Evolutionary conservation across 306 rosid genomes (phyloP), one percentile per base, ranked within the genome.

Genomic region (Styphnolobium japonicum): DNA sequence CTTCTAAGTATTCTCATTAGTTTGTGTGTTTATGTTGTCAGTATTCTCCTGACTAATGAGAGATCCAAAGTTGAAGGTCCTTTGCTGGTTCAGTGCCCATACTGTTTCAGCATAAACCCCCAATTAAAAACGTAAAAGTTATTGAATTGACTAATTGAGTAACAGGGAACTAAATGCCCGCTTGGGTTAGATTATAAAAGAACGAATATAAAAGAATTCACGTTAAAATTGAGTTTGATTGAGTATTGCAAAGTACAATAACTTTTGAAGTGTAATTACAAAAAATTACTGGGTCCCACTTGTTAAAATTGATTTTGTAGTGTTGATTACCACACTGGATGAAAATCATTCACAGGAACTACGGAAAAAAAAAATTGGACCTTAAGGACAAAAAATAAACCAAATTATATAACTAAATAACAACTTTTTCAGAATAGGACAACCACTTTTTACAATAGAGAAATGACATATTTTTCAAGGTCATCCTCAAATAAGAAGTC

Each of bases 401-500:
- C 5, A 42, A 40, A 14, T 14, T 55, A 25, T 15, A 37, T 9
- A 42, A 15, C 18, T 37, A 16, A 77, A 66, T 4, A 16, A 34
- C 53, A 53, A 56, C 45, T 37, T 12, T 56, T 67, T 58, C 42
- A 57, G 16, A 56, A 70, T 39, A 48, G 6, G 46, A 77, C 63
- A 43, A 45, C 34, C 51, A 19, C 8, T 14, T 16, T 72, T 73
- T 40, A 42, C 21, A 39, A 45, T 37, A 31, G 36, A 82, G 78
- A 68, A 5, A 39, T 60, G 1, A 18, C 21, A 49, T 52, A 49
- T 37, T 31, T 40, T 75, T 63, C 51, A 69, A 75, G 57, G 60
- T 16, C 67, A 52, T 69, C 51, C 48, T 75, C 79, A 80, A 69
- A 22, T 51, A 25, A 76, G 39, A 81, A 11, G 23, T 73, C 25